Evolutionary conservation across 2,329 filamentous ascomycete genomes (phyloP), one percentile per base, ranked within the genome.

Genomic region (Periconia sp.): DNA sequence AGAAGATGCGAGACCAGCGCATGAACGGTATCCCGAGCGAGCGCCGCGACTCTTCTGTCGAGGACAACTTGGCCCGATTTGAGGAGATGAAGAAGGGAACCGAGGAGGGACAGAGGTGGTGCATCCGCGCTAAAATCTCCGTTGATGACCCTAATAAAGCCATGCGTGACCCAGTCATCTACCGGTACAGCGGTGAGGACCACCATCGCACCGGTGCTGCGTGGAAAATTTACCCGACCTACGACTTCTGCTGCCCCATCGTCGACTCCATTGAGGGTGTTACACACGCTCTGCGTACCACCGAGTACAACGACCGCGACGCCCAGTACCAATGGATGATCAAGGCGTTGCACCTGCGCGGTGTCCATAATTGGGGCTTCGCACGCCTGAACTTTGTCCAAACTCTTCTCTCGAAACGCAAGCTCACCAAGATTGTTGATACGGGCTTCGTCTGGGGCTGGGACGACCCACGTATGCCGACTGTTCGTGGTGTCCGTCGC

Each of bases 111-210:
- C 73, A 84, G 35, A 84, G 81, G 65, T 92, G 92, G 84, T 96
- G 90, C 74, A 95, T 99, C 56, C 88, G 94, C 48, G 94, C 94
- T 45, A 96, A 95, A 79, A 89, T 97, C 59, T 92, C 89, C 1
- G 83, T 88, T 57, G 89, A 95, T 70, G 88, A 94, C 73, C 88
- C 88, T 54, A 97, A 99, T 78, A 95, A 95, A 74, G 90, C 94
- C 39, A 86, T 97, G 82, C 83, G 94, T 54, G 94, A 99, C 70
- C 94, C 94, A 10, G 92, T 97, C 71, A 95, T 99, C 70, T 97
- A 96, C 79, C 86, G 94, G 56, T 96, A 91, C 82, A 96, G 95
- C 63, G 78, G 82, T 5, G 66, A 79, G 35, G 69, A 76, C 9
- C 88, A 94, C 70, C 89, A 94, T 75, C 84, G 89, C 56, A 94